phyloP scores from a whole-genome alignment of 1,139 yeast species.

The Debaryomyces psychrophilus region DNA sequence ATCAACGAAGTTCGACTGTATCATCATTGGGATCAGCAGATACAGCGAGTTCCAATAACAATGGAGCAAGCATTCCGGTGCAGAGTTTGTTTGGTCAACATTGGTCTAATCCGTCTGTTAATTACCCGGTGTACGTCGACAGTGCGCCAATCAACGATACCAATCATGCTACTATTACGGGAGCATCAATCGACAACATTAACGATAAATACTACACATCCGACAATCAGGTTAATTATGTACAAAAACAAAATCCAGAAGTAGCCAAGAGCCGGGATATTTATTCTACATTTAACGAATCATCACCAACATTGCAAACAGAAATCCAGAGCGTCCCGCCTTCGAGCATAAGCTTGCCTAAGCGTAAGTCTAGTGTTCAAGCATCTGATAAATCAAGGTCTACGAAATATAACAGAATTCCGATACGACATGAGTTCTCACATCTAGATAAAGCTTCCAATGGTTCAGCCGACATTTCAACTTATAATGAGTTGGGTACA shows the following conservation, averaged over 20 bases:
- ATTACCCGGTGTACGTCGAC: neutral
- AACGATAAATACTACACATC: neutral
- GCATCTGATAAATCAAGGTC: constrained; percentile 2
- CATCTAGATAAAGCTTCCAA: neutral
- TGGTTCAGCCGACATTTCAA: neutral
- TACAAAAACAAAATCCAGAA: neutral
- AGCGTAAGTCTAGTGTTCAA: constrained; percentile 7
- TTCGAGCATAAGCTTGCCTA: constrained; percentile 4
- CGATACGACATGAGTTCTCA: constrained; percentile 2
- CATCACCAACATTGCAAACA: neutral
- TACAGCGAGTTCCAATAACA: neutral
- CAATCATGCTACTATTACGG: neutral
- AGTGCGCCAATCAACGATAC: neutral
- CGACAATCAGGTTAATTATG: constrained; percentile 1
- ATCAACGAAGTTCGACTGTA: neutral
- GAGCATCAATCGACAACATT: neutral
- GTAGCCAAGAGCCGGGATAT: neutral
- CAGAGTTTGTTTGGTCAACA: constrained; percentile 6
- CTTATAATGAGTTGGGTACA: neutral
- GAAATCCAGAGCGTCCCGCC: neutral
- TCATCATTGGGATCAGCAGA: neutral
- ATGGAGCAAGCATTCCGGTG: neutral
- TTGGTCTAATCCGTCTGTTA: neutral
- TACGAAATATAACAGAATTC: constrained; percentile 2
- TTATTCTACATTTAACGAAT: constrained; percentile 2